A percentile compares a stretch with the other conserved stretches of the same genome.
Evolutionary conservation across 305 asterid genomes (phyloP).

Genomic region (Stenogyne calaminthoides): DNA sequence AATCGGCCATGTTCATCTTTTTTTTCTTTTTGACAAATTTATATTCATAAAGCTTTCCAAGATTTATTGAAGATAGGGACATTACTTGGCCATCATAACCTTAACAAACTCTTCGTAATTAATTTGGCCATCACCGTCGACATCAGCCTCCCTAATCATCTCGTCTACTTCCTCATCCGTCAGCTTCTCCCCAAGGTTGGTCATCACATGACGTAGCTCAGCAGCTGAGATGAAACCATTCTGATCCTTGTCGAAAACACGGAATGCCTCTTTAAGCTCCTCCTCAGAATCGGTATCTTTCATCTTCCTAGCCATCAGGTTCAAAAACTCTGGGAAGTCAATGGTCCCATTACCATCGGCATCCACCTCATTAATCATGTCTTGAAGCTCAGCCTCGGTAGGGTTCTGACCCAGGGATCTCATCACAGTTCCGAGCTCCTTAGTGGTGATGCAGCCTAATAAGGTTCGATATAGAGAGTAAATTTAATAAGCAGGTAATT

Average conservation of each 20-base stretch:
- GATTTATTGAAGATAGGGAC: constrained; percentile 13
- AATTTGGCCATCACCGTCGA: constrained; percentile 59
- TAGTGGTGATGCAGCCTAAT: constrained; percentile 55
- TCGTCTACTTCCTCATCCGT: constrained; percentile 59
- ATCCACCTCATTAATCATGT: constrained; percentile 54
- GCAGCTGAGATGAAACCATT: constrained; percentile 55
- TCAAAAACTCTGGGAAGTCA: constrained; percentile 49
- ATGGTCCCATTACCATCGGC: constrained; percentile 61
- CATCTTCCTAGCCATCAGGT: constrained; percentile 54
- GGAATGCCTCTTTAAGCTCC: constrained; percentile 51
- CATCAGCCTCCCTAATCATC: constrained; percentile 61
- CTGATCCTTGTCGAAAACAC: constrained; percentile 53
- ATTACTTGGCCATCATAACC: constrained; percentile 61
- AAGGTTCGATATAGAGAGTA: not conserved
- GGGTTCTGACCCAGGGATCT: constrained; percentile 61
- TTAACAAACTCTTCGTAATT: constrained; percentile 57
- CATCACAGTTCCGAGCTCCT: constrained; percentile 61
- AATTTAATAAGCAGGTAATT: not conserved
- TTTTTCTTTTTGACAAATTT: not conserved
- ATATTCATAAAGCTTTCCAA: constrained; percentile 12
- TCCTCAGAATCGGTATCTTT: constrained; percentile 53
- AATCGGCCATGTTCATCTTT: constrained; percentile 26
- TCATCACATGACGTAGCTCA: constrained; percentile 62
- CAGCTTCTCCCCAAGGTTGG: constrained; percentile 59
- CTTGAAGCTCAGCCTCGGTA: constrained; percentile 51